Conservation (phyloP, 192 early-diverging fungal genomes). For the Gaertneriomyces semiglobifer region DNA sequence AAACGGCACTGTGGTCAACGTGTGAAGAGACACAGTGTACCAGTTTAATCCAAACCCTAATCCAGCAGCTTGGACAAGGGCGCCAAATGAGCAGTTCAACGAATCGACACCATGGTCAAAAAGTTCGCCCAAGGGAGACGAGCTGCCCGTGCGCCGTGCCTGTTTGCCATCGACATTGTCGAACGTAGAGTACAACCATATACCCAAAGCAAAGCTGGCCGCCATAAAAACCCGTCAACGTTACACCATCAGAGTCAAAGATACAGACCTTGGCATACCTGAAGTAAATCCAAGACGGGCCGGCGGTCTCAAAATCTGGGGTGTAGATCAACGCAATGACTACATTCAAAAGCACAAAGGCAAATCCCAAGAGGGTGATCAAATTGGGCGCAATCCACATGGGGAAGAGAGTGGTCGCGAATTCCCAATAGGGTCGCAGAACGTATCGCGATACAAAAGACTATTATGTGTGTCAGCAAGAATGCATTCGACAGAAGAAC, state of each 20-base stretch:
- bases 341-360: slow-evolving; percentile 74
- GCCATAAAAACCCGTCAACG: slow-evolving; percentile 53
- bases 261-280: slow-evolving; percentile 42
- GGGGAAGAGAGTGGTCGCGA: slow-evolving; percentile 81
- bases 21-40: slow-evolving; percentile 42
- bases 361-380: slow-evolving; percentile 83
- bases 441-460: slow-evolving; percentile 79
- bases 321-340: slow-evolving; percentile 67
- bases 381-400: slow-evolving; percentile 95
- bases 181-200: slow-evolving; percentile 85
- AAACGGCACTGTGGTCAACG: slow-evolving; percentile 63
- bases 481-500: background rate
- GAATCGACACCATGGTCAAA: slow-evolving; percentile 91
- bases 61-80: slow-evolving; percentile 59
- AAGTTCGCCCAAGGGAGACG: slow-evolving; percentile 89
- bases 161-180: slow-evolving; percentile 97
- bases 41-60: slow-evolving; percentile 67
- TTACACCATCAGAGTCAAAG: background rate
- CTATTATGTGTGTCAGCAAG: slow-evolving; percentile 32
- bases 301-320: slow-evolving; percentile 64
- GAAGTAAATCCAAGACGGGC: slow-evolving; percentile 81
- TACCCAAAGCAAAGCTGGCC: slow-evolving; percentile 70
- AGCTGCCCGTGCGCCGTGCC: slow-evolving; percentile 83
- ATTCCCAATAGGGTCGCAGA: slow-evolving; percentile 85
- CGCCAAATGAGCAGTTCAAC: slow-evolving; percentile 54